Base-by-base conservation (phyloP, 2,329 filamentous ascomycete species). In the Botrytis medusae region DNA sequence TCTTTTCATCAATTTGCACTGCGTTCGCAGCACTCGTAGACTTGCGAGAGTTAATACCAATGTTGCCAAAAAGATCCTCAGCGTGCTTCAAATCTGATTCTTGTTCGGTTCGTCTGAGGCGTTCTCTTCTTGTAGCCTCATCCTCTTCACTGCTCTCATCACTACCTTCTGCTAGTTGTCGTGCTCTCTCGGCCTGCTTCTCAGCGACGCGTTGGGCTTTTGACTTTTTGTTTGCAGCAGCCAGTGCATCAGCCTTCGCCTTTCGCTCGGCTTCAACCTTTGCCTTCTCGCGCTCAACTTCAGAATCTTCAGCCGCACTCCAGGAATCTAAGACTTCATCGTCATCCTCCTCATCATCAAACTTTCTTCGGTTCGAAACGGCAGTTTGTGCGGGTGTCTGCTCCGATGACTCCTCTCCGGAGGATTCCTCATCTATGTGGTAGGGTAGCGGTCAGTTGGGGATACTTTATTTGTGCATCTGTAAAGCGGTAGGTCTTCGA, bases 221-320 rank as follows among this genome's bases (percentile, higher is more conserved):
- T 82, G 90, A 89, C 86, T 98, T 98, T 87, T 98, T 97, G 80
- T 91, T 93, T 71, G 94, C 94, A 61, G 93, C 93, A 12, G 94
- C 94, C 80, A 94, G 93, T 62, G 93, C 95, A 0, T 95, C 94
- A 42, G 93, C 94, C 84, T 97, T 97, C 74, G 92, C 93, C 84
- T 97, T 97, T 71, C 90, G 92, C 81, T 93, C 95, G 9, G 88
- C 91, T 69, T 91, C 94, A 85, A 95, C 96, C 84, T 92, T 93
- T 42, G 89, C 93, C 87, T 98, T 99, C 84, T 98, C 95, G 80
- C 94, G 93, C 86, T 99, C 96, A 79, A 91, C 95, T 80, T 99
- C 96, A 75, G 94, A 97, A 85, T 99, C 96, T 81, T 98, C 96
- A 78, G 93, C 95, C 74, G 93, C 95, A 80, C 98, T 95, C 96